Percentiles rank a stretch among this genome's conserved stretches.
phyloP scores from a whole-genome alignment of 192 early-diverging fungal species.

The Podila clonocystis region DNA sequence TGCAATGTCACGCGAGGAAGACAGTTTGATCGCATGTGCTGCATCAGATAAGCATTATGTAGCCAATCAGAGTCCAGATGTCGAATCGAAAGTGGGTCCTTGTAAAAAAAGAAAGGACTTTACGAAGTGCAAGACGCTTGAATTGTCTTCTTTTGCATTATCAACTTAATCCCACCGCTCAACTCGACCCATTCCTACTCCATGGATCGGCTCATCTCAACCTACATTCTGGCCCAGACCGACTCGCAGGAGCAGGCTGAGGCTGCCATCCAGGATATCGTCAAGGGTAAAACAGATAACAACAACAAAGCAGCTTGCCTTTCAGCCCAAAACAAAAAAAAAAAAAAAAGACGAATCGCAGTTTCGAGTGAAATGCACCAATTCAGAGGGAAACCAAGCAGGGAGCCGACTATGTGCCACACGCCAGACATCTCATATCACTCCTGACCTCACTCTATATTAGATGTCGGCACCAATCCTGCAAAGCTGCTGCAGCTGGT shows the following conservation, averaged over 20 bases:
- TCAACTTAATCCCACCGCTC: not conserved
- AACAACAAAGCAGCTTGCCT: not conserved
- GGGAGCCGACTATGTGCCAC: too few species aligned
- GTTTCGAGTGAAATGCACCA: not conserved
- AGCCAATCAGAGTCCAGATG: not conserved
- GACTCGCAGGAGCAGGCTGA: conserved; percentile 52
- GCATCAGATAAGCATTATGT: too few species aligned
- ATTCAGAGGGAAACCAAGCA: too few species aligned
- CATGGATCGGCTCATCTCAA: conserved; percentile 53
- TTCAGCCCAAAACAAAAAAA: not conserved
- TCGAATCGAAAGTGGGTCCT: too few species aligned
- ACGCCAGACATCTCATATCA: not conserved
- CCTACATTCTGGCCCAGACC: conserved; percentile 51
- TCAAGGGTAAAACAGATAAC: conserved; percentile 28
- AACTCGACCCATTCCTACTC: not conserved
- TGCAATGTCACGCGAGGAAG: too few species aligned
- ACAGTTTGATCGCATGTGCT: too few species aligned
- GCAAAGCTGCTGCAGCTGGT: conserved; percentile 79
- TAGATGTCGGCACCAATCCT: conserved; percentile 60
- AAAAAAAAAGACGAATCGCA: not conserved
- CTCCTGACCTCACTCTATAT: not conserved
- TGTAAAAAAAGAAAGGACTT: not conserved
- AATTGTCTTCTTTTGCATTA: conserved; percentile 1
- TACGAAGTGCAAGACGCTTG: not conserved
- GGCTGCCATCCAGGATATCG: conserved; percentile 50